Percentiles rank a stretch among this genome's conserved stretches.
phyloP scores from a whole-genome alignment of 2,329 filamentous ascomycete genomes.

The Diaporthe amygdali region DNA sequence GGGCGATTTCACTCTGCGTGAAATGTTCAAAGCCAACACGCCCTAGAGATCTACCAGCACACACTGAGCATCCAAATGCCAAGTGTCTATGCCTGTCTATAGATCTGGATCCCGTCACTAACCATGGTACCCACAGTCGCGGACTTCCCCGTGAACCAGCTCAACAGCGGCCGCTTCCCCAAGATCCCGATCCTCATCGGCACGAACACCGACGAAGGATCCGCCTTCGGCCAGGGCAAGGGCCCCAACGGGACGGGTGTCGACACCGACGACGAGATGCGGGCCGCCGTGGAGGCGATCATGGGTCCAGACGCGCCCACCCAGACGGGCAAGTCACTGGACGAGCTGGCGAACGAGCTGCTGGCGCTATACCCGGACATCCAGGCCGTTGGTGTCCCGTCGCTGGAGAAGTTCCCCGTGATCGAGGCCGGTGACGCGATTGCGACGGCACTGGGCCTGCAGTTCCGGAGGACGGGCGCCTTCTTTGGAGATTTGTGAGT shows the following conservation, averaged over 20 bases:
- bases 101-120: neutral
- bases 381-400: conserved; percentile 19
- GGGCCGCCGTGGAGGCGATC: conserved; percentile 14
- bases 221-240: conserved; percentile 8
- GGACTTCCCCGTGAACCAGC: conserved; percentile 18
- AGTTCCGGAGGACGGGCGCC: conserved; percentile 22
- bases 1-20: neutral
- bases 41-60: neutral
- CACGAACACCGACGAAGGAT: conserved; percentile 23
- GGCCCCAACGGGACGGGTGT: conserved; percentile 19
- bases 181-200: conserved; percentile 22
- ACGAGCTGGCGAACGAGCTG: conserved; percentile 16
- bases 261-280: conserved; percentile 21
- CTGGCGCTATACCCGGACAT: conserved; percentile 21
- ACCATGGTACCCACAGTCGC: conserved; percentile 14
- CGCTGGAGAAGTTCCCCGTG: conserved; percentile 19
- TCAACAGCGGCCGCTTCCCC: conserved; percentile 15
- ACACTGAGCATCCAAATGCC: no score
- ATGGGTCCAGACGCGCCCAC: conserved; percentile 13
- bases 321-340: conserved; percentile 15
- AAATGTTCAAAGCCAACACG: neutral
- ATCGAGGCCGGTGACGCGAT: conserved; percentile 17
- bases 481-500: conserved; percentile 27
- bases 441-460: conserved; percentile 17
- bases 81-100: neutral